These are phyloP conservation scores for Rhododendron molle DNA, from an alignment of 148 eudicot genomes.

Conservation along the genomic window DNA sequence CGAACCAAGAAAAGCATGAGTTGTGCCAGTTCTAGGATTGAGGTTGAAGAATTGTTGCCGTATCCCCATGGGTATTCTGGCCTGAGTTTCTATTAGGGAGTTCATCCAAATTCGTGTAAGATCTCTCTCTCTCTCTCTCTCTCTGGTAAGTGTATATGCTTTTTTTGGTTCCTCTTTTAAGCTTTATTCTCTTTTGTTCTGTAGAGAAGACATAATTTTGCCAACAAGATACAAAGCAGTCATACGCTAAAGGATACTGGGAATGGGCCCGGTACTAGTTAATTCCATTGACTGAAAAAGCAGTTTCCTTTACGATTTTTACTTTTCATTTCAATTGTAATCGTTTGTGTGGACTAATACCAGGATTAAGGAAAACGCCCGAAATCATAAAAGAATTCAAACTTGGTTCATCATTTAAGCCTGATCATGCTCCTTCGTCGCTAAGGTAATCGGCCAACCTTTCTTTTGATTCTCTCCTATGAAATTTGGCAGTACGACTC, in stretches of 20 bases:
- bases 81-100: slow-evolving; percentile 38
- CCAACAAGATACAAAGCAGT: slow-evolving; percentile 5
- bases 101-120: slow-evolving; percentile 21
- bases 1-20: slow-evolving; percentile 58
- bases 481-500: neutral
- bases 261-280: neutral
- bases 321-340: neutral
- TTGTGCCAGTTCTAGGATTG: slow-evolving; percentile 68
- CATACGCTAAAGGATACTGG: neutral
- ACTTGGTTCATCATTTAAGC: neutral
- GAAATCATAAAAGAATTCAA: neutral
- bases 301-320: neutral
- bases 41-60: slow-evolving; percentile 90
- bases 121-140: slow-evolving; percentile 8
- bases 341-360: neutral
- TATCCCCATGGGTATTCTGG: slow-evolving; percentile 47
- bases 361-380: neutral
- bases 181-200: neutral
- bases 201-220: neutral
- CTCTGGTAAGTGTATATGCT: neutral
- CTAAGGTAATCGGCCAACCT: neutral
- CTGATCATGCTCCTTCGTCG: neutral
- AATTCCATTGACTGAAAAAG: slow-evolving; percentile 1
- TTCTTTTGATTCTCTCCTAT: neutral
- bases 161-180: neutral